phyloP scores from a whole-genome alignment of 1,284 basidiomycete genomes.

The Blastosporella zonata region DNA sequence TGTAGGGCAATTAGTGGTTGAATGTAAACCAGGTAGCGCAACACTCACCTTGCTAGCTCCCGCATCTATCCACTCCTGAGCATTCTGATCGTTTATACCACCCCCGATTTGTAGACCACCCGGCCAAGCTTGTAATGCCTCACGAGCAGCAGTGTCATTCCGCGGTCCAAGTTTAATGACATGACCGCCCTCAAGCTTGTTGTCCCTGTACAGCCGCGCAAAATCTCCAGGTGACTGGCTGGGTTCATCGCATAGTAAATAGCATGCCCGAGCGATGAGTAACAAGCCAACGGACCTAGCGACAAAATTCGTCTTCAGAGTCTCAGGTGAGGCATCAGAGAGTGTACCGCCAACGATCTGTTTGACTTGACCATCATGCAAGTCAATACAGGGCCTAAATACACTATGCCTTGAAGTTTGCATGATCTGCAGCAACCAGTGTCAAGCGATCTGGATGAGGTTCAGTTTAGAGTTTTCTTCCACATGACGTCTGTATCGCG shows the following conservation, averaged over 20 bases:
- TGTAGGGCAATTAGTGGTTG: constrained; percentile 29
- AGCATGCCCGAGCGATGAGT: neutral
- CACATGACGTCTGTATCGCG: neutral
- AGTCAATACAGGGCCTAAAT: constrained; percentile 96
- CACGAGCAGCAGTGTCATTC: constrained; percentile 85
- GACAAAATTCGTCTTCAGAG: constrained; percentile 90
- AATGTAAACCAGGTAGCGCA: neutral
- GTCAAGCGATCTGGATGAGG: neutral
- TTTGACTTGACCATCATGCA: constrained; percentile 94
- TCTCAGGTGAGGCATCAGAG: constrained; percentile 58
- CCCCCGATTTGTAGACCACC: constrained; percentile 93
- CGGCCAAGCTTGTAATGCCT: constrained; percentile 84
- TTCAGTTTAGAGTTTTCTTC: neutral
- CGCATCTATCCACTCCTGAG: constrained; percentile 78
- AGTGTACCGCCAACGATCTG: constrained; percentile 98
- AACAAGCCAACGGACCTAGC: constrained; percentile 59
- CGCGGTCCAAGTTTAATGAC: constrained; percentile 93
- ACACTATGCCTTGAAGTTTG: constrained; percentile 31
- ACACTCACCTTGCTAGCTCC: constrained; percentile 90
- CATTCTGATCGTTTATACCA: constrained; percentile 84
- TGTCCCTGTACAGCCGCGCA: constrained; percentile 72
- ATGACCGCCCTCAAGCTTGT: constrained; percentile 84
- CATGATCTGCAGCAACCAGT: constrained; percentile 18
- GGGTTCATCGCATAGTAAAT: constrained; percentile 7
- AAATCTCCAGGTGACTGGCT: constrained; percentile 84